Conservation (phyloP, 2,329 filamentous ascomycete species). For the Aspergillus arachidicola region DNA sequence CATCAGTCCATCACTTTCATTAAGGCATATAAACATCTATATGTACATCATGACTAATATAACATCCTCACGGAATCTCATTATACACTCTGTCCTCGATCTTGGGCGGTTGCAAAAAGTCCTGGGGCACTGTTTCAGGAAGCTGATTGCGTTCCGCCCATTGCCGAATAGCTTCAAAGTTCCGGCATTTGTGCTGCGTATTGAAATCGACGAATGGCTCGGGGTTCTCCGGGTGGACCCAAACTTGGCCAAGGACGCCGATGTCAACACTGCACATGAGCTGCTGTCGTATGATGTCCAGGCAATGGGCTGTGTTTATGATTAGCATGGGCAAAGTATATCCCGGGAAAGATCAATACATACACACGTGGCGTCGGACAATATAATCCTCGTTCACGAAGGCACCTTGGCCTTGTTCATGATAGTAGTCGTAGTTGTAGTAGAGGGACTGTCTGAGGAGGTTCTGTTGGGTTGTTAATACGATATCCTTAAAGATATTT, state of each 20-base stretch:
- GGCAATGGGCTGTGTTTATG: constrained; percentile 54
- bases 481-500: too few species aligned
- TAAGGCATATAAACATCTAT: constrained; percentile 1
- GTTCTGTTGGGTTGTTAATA: constrained; percentile 46
- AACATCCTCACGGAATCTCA: constrained; percentile 23
- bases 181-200: constrained; percentile 61
- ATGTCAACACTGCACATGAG: constrained; percentile 66
- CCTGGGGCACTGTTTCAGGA: constrained; percentile 45
- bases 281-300: constrained; percentile 64
- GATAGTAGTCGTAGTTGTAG: constrained; percentile 64
- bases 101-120: constrained; percentile 46
- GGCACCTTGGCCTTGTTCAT: constrained; percentile 50
- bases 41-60: neutral
- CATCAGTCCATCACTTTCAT: neutral
- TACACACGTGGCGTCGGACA: constrained; percentile 60
- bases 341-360: constrained; percentile 28
- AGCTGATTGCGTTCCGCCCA: constrained; percentile 60
- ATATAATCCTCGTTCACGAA: constrained; percentile 61
- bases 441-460: constrained; percentile 60
- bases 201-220: constrained; percentile 64
- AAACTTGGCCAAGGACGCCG: constrained; percentile 63
- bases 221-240: constrained; percentile 52
- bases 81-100: constrained; percentile 23
- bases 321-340: neutral
- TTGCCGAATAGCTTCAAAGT: constrained; percentile 55